Evolutionary conservation across 805 yeast genomes (phyloP), one percentile per base, ranked within the genome.

Genomic region (Tetrapisispora fleetii): DNA sequence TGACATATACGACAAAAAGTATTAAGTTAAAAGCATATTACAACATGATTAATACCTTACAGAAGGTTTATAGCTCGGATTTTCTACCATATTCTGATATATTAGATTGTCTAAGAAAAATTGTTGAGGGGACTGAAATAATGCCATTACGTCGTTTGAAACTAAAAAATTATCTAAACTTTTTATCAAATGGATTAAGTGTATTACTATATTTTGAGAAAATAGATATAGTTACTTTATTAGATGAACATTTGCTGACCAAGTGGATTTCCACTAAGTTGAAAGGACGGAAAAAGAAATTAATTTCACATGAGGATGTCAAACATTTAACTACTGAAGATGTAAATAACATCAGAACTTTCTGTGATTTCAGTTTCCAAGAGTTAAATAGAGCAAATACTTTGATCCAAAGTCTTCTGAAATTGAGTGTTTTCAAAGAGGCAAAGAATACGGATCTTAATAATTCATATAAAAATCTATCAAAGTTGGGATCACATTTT

Each of bases 261-360:
- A 41, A 48, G 5, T 58, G 61, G 62, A 51, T 59, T 40, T 13
- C 43, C 14, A n/a, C 17, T n/a, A 40, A 40, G 11, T n/a, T 40
- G 6, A 24, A 40, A 27, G 13, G 24, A 27, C 16, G 6, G 9
- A 33, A 40, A 27, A 30, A 13, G 19, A 22, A n/a, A 4, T n/a
- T 7, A 2, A 27, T 18, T 24, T 16, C 9, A 27, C 24, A 18
- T n/a, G 46, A 16, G 38, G 30, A 32, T 14, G 39, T 37, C 14
- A 55, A 52, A 38, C 43, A 40, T 16, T 46, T 60, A n/a, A 58
- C 57, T 30, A 62, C 62, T 6, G 68, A 64, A 43, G 62, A 58
- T 36, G 50, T 62, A 37, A 54, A 51, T 33, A 54, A 55, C 8
- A 60, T 64, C 5, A 60, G 60, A 40, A 50, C 52, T 24, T 58